Conservation (phyloP, 2,329 filamentous ascomycete species). For the Sphaerulina populicola region DNA sequence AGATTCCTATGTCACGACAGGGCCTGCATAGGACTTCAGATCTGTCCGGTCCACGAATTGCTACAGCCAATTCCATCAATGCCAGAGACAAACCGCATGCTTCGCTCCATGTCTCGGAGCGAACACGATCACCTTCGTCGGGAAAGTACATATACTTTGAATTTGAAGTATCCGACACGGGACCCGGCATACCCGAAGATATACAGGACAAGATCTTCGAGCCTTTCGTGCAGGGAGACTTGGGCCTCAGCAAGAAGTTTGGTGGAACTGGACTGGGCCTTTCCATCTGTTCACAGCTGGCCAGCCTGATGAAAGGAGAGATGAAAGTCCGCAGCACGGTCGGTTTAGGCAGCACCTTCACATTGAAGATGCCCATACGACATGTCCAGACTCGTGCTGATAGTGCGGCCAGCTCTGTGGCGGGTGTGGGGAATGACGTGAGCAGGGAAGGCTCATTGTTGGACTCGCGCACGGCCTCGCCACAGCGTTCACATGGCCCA, state of each 20-base stretch:
- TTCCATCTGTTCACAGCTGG: constrained; percentile 82
- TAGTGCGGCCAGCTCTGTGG: constrained; percentile 38
- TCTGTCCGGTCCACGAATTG: constrained; percentile 1
- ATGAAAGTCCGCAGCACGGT: constrained; percentile 64
- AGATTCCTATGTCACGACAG: no score
- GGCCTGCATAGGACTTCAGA: constrained; percentile 10
- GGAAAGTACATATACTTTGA: constrained; percentile 67
- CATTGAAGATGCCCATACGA: constrained; percentile 70
- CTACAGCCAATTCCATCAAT: constrained; percentile 42
- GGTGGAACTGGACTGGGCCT: constrained; percentile 81
- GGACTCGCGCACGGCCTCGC: constrained; percentile 6
- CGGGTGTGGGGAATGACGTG: constrained; percentile 20
- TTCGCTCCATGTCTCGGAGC: constrained; percentile 14
- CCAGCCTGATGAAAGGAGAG: constrained; percentile 70
- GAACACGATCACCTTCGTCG: constrained; percentile 42
- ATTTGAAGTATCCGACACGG: constrained; percentile 82
- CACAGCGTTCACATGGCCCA: constrained; percentile 10
- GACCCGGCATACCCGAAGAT: constrained; percentile 70
- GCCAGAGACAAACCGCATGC: constrained; percentile 34
- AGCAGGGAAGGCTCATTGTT: constrained; percentile 15
- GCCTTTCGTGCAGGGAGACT: constrained; percentile 87
- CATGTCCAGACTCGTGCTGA: constrained; percentile 61
- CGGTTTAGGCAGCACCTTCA: constrained; percentile 71
- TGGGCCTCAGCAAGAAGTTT: constrained; percentile 80
- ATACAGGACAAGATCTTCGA: constrained; percentile 82